These are phyloP conservation scores for Saitozyma podzolica DNA, from an alignment of 768 basidiomycete species.

Conservation along the genomic window DNA sequence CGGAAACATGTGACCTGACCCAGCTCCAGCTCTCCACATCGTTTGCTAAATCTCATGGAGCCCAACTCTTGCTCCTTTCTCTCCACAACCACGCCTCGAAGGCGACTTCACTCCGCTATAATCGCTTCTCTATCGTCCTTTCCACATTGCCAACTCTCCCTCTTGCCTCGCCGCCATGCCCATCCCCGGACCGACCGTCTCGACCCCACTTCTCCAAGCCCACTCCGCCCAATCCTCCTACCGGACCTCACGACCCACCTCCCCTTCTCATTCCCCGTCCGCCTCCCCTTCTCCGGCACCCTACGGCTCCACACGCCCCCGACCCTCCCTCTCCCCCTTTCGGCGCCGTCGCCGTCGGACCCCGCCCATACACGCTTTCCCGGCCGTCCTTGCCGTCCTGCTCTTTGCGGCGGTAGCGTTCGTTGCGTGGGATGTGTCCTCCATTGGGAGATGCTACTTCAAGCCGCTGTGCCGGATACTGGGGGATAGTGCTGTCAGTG, in stretches of 20 bases:
- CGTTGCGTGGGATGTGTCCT: constrained; percentile 35
- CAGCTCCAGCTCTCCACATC: too few relatives aligned
- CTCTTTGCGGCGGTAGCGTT: constrained; percentile 24
- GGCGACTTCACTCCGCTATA: too few relatives aligned
- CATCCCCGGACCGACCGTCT: constrained; percentile 9
- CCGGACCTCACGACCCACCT: not conserved
- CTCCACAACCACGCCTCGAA: too few relatives aligned
- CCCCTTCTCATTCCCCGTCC: constrained; percentile 4
- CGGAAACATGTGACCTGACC: too few relatives aligned
- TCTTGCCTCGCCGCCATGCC: not conserved
- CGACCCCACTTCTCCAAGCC: constrained; percentile 13
- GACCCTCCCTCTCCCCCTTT: constrained; percentile 6
- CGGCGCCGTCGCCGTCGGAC: constrained; percentile 10
- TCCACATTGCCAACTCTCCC: too few relatives aligned
- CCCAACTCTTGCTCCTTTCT: too few relatives aligned
- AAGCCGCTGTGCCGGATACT: constrained; percentile 33
- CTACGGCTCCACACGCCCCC: not conserved
- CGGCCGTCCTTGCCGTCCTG: constrained; percentile 5
- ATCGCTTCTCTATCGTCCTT: too few relatives aligned
- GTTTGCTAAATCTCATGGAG: too few relatives aligned
- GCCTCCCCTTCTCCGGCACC: not conserved
- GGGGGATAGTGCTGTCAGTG: constrained; percentile 13
- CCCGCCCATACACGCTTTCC: constrained; percentile 7
- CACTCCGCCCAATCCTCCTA: constrained; percentile 6
- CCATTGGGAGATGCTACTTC: constrained; percentile 33